Evolutionary conservation across 2,329 filamentous ascomycete species (phyloP).

Genomic region (Fusarium nygamai): DNA sequence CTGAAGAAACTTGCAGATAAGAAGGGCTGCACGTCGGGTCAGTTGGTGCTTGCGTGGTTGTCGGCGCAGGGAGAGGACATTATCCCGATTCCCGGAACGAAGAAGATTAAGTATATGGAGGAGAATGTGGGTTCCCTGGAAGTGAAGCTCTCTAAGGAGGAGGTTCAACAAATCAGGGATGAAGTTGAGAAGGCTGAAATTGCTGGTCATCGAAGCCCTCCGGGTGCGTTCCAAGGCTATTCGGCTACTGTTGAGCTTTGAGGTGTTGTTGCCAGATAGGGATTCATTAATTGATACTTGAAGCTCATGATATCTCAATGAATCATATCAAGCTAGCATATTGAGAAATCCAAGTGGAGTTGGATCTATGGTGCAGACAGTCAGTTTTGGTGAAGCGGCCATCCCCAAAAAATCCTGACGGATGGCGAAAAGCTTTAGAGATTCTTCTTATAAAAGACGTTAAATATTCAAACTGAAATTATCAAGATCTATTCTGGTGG

Average conservation of each 20-base stretch:
- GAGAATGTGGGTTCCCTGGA: not conserved
- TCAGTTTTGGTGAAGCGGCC: not conserved
- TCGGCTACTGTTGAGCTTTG: not conserved
- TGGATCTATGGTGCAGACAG: not conserved
- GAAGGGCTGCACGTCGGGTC: not conserved
- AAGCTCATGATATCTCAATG: fast-evolving
- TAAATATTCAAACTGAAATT: not conserved
- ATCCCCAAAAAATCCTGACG: fast-evolving
- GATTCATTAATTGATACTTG: not conserved
- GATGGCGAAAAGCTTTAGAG: not conserved
- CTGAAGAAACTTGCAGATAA: fast-evolving
- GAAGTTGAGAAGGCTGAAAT: not conserved
- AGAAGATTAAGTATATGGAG: not conserved
- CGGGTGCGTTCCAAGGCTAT: not conserved
- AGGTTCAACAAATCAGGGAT: not conserved
- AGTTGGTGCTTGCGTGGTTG: not conserved
- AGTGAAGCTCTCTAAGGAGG: not conserved
- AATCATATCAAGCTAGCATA: not conserved
- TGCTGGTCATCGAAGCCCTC: not conserved
- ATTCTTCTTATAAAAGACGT: not conserved
- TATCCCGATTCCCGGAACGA: not conserved
- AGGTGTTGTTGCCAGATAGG: not conserved
- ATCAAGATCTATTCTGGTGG: constrained; percentile 2
- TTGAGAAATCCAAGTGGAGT: not conserved
- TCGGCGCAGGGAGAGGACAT: not conserved